Evolutionary conservation across 306 rosid species (phyloP).

Genomic region (Trifolium pratense): DNA sequence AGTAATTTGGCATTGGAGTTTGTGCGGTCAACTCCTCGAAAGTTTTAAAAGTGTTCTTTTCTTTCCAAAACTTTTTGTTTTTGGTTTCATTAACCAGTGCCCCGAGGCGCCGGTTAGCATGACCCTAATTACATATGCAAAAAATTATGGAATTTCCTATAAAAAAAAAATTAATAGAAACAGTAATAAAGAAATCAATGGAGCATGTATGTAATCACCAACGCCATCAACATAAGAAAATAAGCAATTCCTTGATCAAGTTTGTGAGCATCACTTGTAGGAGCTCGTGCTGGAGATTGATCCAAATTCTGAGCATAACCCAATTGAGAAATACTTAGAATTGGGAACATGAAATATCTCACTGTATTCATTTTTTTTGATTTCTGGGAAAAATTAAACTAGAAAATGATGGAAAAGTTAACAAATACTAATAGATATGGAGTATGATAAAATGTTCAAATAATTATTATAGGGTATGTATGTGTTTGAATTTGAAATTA

Average conservation of each 20-base stretch:
- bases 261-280: conserved; percentile 31
- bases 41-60: no score
- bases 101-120: no score
- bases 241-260: conserved; percentile 79
- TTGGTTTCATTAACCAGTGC: no score
- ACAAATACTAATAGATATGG: neutral
- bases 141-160: conserved; percentile 30
- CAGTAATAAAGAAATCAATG: conserved; percentile 48
- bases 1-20: no score
- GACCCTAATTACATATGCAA: conserved; percentile 31
- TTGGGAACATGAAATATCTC: conserved; percentile 45
- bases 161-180: neutral
- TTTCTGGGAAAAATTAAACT: neutral
- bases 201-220: conserved; percentile 64
- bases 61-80: no score
- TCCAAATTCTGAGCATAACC: conserved; percentile 53
- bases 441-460: neutral
- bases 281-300: conserved; percentile 56
- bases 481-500: neutral
- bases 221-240: conserved; percentile 62
- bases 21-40: no score
- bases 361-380: conserved; percentile 36
- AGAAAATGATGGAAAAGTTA: neutral
- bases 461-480: neutral
- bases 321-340: conserved; percentile 46